Evolutionary conservation across 768 basidiomycete genomes (phyloP).

Genomic region (Lentinula edodes): DNA sequence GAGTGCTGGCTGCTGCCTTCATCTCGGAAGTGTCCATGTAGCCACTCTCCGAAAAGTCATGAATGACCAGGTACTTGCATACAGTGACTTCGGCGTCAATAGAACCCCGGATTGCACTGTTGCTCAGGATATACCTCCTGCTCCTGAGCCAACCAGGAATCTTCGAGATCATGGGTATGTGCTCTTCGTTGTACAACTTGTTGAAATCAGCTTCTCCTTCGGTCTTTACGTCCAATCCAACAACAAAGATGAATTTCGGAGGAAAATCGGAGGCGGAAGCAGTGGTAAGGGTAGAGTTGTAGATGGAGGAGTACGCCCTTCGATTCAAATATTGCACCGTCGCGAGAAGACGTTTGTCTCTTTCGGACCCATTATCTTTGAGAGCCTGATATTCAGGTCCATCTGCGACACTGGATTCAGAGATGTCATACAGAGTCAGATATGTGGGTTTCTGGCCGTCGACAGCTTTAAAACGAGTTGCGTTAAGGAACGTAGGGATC

Average conservation of each 20-base stretch:
- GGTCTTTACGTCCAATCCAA: slow-evolving; percentile 13
- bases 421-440: slow-evolving; percentile 26
- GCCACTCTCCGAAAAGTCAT: slow-evolving; percentile 20
- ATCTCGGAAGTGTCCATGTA: slow-evolving; percentile 19
- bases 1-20: slow-evolving; percentile 17
- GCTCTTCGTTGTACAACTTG: slow-evolving; percentile 30
- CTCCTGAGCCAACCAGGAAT: slow-evolving; percentile 24
- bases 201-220: slow-evolving; percentile 22
- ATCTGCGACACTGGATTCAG: slow-evolving; percentile 16
- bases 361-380: slow-evolving; percentile 17
- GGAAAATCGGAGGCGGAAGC: slow-evolving; percentile 10
- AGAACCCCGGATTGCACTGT: slow-evolving; percentile 4
- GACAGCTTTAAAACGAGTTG: slow-evolving; percentile 26
- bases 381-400: slow-evolving; percentile 22
- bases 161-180: slow-evolving; percentile 22
- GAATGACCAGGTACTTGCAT: slow-evolving; percentile 27
- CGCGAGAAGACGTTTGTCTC: slow-evolving; percentile 20
- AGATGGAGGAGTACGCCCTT: slow-evolving; percentile 18
- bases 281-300: slow-evolving; percentile 14
- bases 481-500: slow-evolving; percentile 24
- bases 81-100: slow-evolving; percentile 7
- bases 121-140: slow-evolving; percentile 21
- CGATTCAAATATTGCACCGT: slow-evolving; percentile 19
- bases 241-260: slow-evolving; percentile 17
- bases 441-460: slow-evolving; percentile 21